phyloP scores from a whole-genome alignment of 371 early-diverging fungal genomes.

The Mucor ambiguus region DNA sequence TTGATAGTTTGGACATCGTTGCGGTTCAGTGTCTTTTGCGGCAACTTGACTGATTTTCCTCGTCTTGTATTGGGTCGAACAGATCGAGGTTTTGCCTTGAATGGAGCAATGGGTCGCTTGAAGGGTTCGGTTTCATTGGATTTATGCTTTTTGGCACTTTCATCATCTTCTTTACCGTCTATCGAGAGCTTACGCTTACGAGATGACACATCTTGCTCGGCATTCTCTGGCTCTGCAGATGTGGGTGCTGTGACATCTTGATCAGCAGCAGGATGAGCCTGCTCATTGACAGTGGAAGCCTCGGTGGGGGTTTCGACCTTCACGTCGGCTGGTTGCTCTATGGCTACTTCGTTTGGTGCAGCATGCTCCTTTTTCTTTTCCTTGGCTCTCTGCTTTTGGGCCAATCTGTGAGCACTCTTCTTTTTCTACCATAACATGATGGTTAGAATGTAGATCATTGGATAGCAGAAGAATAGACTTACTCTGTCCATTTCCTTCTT shows the following conservation, averaged over 20 bases:
- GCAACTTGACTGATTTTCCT: constrained; percentile 8
- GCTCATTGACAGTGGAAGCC: not conserved
- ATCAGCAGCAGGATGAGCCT: not conserved
- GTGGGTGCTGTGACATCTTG: not conserved
- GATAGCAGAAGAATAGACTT: not conserved
- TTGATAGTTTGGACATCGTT: not conserved
- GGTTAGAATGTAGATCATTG: not conserved
- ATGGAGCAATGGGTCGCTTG: not conserved
- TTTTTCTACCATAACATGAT: constrained; percentile 21
- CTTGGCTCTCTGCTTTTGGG: constrained; percentile 22
- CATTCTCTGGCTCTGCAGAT: not conserved
- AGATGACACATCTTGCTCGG: not conserved
- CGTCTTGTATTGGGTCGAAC: constrained; percentile 4
- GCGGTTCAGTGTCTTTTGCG: not conserved
- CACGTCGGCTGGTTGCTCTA: not conserved
- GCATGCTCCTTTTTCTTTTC: constrained; percentile 14
- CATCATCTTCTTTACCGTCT: not conserved
- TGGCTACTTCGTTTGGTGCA: not conserved
- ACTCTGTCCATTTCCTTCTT: constrained; percentile 8
- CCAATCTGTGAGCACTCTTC: constrained; percentile 31
- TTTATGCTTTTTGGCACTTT: constrained; percentile 13
- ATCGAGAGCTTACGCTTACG: constrained; percentile 21
- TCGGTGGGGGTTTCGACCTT: not conserved
- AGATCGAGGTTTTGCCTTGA: constrained; percentile 8
- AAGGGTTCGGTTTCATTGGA: not conserved